Evolutionary conservation across 768 basidiomycete species (phyloP), one percentile per base, ranked within the genome.

Genomic region (Hebeloma cylindrosporum): DNA sequence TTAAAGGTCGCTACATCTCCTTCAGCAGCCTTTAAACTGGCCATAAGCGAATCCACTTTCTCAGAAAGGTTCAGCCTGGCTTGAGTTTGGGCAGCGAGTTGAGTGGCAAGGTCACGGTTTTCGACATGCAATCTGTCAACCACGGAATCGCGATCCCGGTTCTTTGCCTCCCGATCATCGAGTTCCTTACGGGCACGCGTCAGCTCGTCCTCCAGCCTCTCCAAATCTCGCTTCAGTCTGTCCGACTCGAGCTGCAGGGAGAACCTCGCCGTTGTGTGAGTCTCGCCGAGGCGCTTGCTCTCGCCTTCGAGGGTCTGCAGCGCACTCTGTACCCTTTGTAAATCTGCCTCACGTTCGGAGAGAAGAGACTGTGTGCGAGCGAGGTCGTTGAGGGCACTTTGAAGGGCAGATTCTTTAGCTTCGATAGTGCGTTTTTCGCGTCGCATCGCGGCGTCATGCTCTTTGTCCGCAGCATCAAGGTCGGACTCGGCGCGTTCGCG

Each of bases 241-340:
- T 97, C 95, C 1, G 88, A 73, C 63, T 99, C 94, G 14, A 97
- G 77, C 61, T 96, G 90, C 23, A 97, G 68, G 0, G 88, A 88
- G 69, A 92, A 90, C 32, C 82, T 75, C 17, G 92, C 86, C 2
- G 83, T 85, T 0, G 86, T 85, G 57, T 88, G 87, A 9, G 83
- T 81, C 66, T 95, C 91, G 16, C 94, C 94, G 0, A 85, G 75
- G 45, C 81, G 75, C 66, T 85, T 84, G 17, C 83, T 81, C 62
- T 93, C 90, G 21, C 74, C 70, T 58, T 96, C 92, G 35, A 88
- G 64, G 1, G 71, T 64, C 51, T 80, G 77, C n/a, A 96, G 68
- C 0, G 83, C 83, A 5, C 64, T 64, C 57, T 96, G 88, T 2
- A 96, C 78, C 0, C 80, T 76, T 1, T 70, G 69, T 9, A 97